These are phyloP conservation scores for Boletus subcaerulescens DNA, from an alignment of 768 basidiomycete genomes.

Conservation along the genomic window DNA sequence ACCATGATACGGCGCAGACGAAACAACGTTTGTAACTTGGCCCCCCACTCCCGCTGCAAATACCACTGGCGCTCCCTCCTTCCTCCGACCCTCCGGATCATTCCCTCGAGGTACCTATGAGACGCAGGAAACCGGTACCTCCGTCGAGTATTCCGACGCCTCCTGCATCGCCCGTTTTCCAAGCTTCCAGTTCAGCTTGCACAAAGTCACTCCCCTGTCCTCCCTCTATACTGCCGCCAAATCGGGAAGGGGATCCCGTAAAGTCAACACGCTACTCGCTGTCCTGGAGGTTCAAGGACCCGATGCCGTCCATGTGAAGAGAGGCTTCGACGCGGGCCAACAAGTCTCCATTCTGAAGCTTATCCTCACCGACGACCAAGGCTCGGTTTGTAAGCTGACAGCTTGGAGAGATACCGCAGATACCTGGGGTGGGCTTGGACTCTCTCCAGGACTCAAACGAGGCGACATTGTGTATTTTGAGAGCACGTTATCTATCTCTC, in stretches of 20 bases:
- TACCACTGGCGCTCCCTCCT: constrained; percentile 22
- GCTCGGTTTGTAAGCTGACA: constrained; percentile 64
- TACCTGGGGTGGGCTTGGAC: constrained; percentile 54
- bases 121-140: constrained; percentile 45
- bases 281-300: constrained; percentile 78
- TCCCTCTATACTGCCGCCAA: constrained; percentile 29
- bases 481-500: constrained; percentile 45
- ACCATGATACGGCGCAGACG: constrained; percentile 31
- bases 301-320: constrained; percentile 62
- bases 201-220: constrained; percentile 53
- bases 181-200: constrained; percentile 67
- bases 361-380: constrained; percentile 71
- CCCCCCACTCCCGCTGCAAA: constrained; percentile 41
- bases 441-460: constrained; percentile 48
- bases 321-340: constrained; percentile 66
- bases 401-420: constrained; percentile 81
- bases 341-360: constrained; percentile 66
- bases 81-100: constrained; percentile 29
- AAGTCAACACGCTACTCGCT: constrained; percentile 59
- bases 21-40: constrained; percentile 58
- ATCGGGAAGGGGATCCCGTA: constrained; percentile 40
- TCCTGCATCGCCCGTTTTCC: constrained; percentile 76
- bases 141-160: constrained; percentile 57
- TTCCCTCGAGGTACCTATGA: constrained; percentile 30
- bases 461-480: constrained; percentile 73